A percentile compares a stretch with the other conserved stretches of the same genome.
Evolutionary conservation across 805 yeast genomes (phyloP).

Genomic region (Kuraishia hungarica): DNA sequence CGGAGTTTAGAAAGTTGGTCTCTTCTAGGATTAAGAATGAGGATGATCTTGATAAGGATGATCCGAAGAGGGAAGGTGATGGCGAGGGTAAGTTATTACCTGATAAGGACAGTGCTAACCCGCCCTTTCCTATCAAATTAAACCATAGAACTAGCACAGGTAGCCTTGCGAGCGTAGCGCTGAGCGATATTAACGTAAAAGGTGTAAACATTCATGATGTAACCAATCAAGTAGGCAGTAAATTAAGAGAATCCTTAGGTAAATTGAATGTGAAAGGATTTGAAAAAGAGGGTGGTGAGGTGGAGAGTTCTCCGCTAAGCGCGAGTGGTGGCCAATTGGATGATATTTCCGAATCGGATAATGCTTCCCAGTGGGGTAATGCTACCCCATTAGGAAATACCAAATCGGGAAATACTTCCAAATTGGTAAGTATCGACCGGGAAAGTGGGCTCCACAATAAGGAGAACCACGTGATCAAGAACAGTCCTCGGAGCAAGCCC

Average conservation of each 20-base stretch:
- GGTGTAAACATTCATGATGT: background rate
- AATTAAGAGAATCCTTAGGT: background rate
- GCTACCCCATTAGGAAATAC: too few species aligned
- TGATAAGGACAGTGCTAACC: background rate
- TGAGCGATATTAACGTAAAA: background rate
- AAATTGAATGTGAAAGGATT: background rate
- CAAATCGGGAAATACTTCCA: too few species aligned
- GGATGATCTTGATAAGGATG: conserved; percentile 24
- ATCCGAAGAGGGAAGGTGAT: conserved; percentile 3
- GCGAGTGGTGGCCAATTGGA: background rate
- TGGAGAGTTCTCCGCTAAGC: background rate
- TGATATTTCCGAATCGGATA: background rate
- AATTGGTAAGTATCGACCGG: too few species aligned
- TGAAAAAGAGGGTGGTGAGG: background rate
- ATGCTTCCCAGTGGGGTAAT: too few species aligned
- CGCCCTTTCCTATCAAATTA: background rate
- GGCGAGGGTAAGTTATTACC: background rate
- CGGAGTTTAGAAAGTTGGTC: conserved; percentile 59
- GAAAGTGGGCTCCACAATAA: too few species aligned
- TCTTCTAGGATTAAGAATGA: conserved; percentile 40
- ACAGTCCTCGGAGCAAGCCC: too few species aligned
- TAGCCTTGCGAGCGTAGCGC: background rate
- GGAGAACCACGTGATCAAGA: too few species aligned
- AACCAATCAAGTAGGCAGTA: background rate
- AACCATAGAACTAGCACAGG: background rate